Base-by-base conservation (phyloP, 257 asterid genomes). In the Fraxinus cuspidata region DNA sequence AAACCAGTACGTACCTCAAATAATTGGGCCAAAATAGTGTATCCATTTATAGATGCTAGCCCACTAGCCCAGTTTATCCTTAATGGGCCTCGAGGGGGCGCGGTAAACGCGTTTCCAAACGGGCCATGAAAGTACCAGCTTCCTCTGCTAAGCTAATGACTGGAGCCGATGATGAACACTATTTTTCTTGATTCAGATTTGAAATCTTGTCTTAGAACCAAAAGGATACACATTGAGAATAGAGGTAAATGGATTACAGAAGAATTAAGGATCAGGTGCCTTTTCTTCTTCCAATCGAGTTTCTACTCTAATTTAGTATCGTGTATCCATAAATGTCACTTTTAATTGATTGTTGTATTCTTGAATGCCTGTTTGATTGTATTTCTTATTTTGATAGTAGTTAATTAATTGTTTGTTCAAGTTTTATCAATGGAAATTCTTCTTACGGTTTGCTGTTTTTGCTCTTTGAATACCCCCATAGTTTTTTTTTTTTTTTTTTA, bases 211-310 rank as follows among this genome's bases (percentile, higher is more conserved):
- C 15, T 8, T 60, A 23, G 68, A 1, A 63, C 32, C 2, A 63
- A 63, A 63, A 27, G 11, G 19, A 63, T 63, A 63, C 34, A 12
- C 27, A 8, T 25, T 27, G 69, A 25, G 34, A 63, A 27, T 63
- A 44, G 68, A 23, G 79, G 2, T 7, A 49, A 74, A 89, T 91
- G 96, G 96, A 91, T 82, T 87, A 89, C 80, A 79, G 94, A 81
- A 84, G 90, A 85, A 83, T 88, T 73, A 91, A 86, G 79, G 96
- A 91, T 82, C 94, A 89, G 94, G 94, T 88, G 31, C 32, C 75
- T 31, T 49, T 40, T 51, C 47, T 67, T 72, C 72, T 58, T 51
- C 18, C 16, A 21, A 65, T 42, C 40, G 1, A 72, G n/a, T 7
- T 67, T 51, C 34, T 53, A 29, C 34, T 6, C 70, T 40, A 53